Base-by-base conservation (phyloP, 371 early-diverging fungal species). In the Chytridium lagenaria region DNA sequence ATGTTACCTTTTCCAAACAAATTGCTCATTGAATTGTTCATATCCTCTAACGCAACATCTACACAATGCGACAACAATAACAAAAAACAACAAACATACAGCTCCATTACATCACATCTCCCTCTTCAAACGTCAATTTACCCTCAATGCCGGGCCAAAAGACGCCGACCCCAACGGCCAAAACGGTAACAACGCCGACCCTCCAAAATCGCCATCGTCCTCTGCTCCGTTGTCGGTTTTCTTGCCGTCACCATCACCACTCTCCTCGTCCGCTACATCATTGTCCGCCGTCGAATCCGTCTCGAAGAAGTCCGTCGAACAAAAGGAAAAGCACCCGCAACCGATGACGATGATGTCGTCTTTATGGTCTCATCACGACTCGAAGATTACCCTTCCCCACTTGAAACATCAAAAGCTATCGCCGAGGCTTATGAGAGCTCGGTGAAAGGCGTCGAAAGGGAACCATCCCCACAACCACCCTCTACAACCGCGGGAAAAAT, bases 371-470 rank as follows among this genome's bases (percentile, higher is more conserved):
- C 44, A 12, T 28, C 5, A 2, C 37, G 49, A 3, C 19, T 28
- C 40, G 67, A 44, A 40, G 67, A 66, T 34, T 66, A 39, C 44
- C 67, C 67, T 12, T 26, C 26, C 30, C 67, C 67, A 1, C 67
- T 66, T 3, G 67, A 66, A 30, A 66, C 67, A 3, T n/a, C 15
- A 2, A 12, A 66, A 44, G 67, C 67, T 44, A 44, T 66, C 38
- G 23, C n/a, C 16, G 67, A 7, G 2, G 67, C 67, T 19, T 66
- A 66, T 28, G 44, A 3, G 16, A 28, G 7, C 44, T 61, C 63
- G 7, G 23, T 61, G 33, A 61, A 61, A 23, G 63, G 33, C n/a
- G n/a, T n/a, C n/a, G n/a, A n/a, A n/a, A n/a, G n/a, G n/a, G n/a
- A n/a, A n/a, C n/a, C n/a, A n/a, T n/a, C n/a, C n/a, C n/a, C n/a